A percentile compares a stretch with the other conserved stretches of the same genome.
phyloP scores from a whole-genome alignment of 1,284 basidiomycete genomes.

The Ceratorhiza oryzae-sativae region DNA sequence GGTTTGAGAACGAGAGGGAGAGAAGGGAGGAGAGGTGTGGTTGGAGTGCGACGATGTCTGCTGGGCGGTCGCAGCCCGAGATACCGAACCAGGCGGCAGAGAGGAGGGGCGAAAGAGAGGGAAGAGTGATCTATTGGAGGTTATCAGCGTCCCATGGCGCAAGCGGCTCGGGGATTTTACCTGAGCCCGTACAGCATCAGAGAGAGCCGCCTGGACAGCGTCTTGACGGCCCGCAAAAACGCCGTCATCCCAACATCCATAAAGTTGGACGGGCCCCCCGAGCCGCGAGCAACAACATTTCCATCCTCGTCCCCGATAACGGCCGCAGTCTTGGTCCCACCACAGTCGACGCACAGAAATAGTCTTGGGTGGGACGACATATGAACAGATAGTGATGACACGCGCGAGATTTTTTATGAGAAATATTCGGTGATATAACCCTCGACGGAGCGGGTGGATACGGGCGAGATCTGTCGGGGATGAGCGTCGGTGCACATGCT shows the following conservation, averaged over 20 bases:
- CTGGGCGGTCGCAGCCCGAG: conserved; percentile 75
- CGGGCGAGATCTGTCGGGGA: not conserved
- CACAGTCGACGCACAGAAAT: conserved; percentile 81
- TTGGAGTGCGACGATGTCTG: conserved; percentile 62
- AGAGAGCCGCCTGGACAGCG: conserved; percentile 62
- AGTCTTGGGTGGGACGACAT: conserved; percentile 47
- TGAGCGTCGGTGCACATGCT: conserved; percentile 29
- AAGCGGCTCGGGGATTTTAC: conserved; percentile 32
- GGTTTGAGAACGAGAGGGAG: conserved; percentile 54
- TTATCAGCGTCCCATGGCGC: conserved; percentile 40
- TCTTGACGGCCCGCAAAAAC: conserved; percentile 59
- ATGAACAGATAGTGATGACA: not conserved
- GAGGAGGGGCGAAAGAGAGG: not conserved
- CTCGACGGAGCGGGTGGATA: not conserved
- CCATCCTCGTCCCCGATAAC: conserved; percentile 66
- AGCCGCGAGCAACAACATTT: conserved; percentile 64
- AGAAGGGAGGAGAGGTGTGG: conserved; percentile 63
- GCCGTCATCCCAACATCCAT: conserved; percentile 62
- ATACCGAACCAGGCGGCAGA: conserved; percentile 75
- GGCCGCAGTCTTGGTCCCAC: conserved; percentile 80
- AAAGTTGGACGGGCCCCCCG: conserved; percentile 72
- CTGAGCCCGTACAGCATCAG: conserved; percentile 51
- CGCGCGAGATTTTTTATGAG: not conserved
- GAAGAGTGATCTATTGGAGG: not conserved
- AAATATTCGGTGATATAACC: no score